Evolutionary conservation across 1,284 basidiomycete species (phyloP).

Genomic region (Fistulina hepatica): DNA sequence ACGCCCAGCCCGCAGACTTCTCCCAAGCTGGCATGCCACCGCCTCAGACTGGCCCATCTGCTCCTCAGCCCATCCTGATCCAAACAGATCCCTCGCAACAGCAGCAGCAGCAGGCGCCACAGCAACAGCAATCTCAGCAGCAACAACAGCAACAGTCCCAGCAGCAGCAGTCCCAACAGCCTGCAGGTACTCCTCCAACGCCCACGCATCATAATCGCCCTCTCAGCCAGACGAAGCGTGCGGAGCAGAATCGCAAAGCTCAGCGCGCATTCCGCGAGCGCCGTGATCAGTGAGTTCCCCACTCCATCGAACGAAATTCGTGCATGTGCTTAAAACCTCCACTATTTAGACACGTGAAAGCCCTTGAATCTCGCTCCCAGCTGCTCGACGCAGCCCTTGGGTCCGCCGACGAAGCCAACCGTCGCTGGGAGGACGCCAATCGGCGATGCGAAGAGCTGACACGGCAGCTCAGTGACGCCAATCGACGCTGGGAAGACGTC

Average conservation of each 20-base stretch:
- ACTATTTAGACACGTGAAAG: constrained; percentile 62
- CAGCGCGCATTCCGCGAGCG: constrained; percentile 78
- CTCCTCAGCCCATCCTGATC: constrained; percentile 16
- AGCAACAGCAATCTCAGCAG: constrained; percentile 6
- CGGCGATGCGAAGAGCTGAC: too few relatives aligned
- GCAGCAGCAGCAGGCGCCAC: constrained; percentile 25
- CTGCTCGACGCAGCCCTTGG: constrained; percentile 72
- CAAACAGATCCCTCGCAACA: constrained; percentile 16
- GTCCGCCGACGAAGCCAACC: constrained; percentile 74
- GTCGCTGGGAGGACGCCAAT: constrained; percentile 79
- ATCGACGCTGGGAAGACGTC: too few relatives aligned
- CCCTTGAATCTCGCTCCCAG: constrained; percentile 70
- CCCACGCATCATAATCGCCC: constrained; percentile 28
- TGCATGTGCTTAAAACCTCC: constrained; percentile 6
- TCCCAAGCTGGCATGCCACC: constrained; percentile 42
- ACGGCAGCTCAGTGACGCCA: too few relatives aligned
- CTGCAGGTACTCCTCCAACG: constrained; percentile 21
- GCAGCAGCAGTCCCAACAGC: constrained; percentile 24
- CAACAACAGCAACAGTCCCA: too few relatives aligned
- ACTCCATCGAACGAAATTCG: neutral
- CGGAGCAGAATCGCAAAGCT: constrained; percentile 79
- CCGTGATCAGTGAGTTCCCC: constrained; percentile 59
- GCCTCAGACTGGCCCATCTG: constrained; percentile 12
- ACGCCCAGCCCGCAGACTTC: constrained; percentile 34
- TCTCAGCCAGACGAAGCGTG: constrained; percentile 68